Conservation (phyloP, 202 grass and related monocot species). For the Hordeum pubiflorum region DNA sequence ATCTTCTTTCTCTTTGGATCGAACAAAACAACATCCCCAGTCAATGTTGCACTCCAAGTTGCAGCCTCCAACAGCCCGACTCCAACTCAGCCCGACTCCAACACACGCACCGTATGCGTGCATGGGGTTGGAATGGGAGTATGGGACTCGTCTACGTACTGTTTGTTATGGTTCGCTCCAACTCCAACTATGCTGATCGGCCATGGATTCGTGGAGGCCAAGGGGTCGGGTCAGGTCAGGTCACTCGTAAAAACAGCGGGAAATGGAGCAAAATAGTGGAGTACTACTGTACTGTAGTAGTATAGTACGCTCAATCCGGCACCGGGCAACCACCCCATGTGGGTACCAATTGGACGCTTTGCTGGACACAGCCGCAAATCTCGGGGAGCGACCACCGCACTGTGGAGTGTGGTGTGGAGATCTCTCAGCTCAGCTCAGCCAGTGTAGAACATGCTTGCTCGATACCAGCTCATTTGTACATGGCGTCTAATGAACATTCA, state of each 20-base stretch:
- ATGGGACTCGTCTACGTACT: not conserved
- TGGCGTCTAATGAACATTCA: not conserved
- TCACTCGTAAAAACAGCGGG: no score
- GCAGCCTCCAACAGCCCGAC: not conserved
- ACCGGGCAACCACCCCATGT: slow-evolving; percentile 37
- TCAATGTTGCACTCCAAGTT: not conserved
- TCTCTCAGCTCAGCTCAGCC: not conserved
- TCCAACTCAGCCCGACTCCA: not conserved
- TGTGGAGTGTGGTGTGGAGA: not conserved
- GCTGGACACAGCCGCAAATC: slow-evolving; percentile 51
- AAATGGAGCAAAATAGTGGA: no score
- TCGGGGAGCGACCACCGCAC: slow-evolving; percentile 32
- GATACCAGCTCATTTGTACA: not conserved
- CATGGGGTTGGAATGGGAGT: not conserved
- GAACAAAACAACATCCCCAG: not conserved
- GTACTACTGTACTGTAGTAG: no score
- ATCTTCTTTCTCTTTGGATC: not conserved
- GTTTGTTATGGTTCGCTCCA: not conserved
- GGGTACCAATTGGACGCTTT: slow-evolving; percentile 44
- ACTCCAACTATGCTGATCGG: not conserved
- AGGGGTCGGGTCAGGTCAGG: not conserved
- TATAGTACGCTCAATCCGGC: no score
- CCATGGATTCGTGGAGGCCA: not conserved
- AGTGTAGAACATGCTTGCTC: not conserved
- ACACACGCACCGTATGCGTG: not conserved